Conservation (phyloP, 139 green algal species). For the Chlamydomonas applanata region DNA sequence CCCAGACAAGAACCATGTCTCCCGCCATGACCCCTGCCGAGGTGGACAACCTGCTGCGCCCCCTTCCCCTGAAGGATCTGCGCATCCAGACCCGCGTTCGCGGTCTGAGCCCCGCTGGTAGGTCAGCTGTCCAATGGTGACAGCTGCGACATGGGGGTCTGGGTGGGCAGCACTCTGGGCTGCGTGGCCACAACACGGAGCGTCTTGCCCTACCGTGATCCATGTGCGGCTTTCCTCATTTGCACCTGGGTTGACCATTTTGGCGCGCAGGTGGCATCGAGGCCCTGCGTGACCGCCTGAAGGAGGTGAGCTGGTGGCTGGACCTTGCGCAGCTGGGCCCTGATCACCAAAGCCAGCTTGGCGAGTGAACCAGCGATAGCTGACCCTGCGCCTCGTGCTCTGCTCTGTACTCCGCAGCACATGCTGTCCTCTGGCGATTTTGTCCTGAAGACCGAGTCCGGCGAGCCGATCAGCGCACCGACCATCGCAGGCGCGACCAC, state of each 20-base stretch:
- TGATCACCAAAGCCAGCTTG: neutral
- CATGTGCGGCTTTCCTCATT: neutral
- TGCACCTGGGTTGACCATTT: neutral
- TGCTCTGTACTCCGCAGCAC: conserved; percentile 1
- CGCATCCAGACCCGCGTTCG: conserved; percentile 30
- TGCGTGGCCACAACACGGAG: no score
- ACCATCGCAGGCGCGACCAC: conserved; percentile 19
- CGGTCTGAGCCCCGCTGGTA: conserved; percentile 30
- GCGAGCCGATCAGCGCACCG: conserved; percentile 21
- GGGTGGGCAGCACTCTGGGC: no score
- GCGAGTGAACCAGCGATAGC: neutral
- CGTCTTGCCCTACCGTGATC: neutral
- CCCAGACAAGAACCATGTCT: neutral
- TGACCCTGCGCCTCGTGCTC: neutral
- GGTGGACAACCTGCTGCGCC: conserved; percentile 26
- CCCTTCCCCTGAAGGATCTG: conserved; percentile 35
- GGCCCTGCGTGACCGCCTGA: conserved; percentile 33
- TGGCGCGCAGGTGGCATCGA: conserved; percentile 23
- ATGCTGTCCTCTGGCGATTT: conserved; percentile 17
- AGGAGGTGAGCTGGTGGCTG: conserved; percentile 17
- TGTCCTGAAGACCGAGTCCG: conserved; percentile 37
- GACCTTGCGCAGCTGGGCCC: neutral
- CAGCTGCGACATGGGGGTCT: no score
- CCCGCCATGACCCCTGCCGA: conserved; percentile 7
- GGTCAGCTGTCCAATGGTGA: neutral